Base-by-base conservation (phyloP, 352 stramenopile species). In the Globisporangium cederbergense region DNA sequence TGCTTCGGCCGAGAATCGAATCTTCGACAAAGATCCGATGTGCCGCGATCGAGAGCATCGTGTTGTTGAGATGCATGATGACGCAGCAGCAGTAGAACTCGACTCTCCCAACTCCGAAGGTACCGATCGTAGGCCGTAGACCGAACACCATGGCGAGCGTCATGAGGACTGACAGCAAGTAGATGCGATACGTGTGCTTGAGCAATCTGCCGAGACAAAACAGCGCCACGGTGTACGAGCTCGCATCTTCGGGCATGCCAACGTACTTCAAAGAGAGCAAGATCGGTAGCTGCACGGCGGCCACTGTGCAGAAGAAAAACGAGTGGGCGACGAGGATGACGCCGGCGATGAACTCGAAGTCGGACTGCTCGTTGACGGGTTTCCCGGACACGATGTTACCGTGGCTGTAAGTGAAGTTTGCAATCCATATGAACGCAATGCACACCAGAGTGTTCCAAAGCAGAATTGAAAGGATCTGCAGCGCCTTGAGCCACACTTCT, bases 181-280 rank as follows among this genome's bases (percentile, higher is more conserved):
- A 65, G 30, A 43, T 28, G 1, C 16, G 16, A 20, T 54, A 38
- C 16, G 42, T 61, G 30, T 62, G 52, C 9, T 53, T 62, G 25
- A 68, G 58, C 68, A 57, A 3, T 62, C 34, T 10, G 25, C 36
- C 30, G 34, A 65, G 8, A 40, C 64, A 69, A 16, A 69, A 60
- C 28, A 57, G 47, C 2, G 38, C 20, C 32, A 43, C 60, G 3
- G 51, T 61, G 55, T 53, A 62, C 10, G 32, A 32, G 3, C 16
- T 49, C n/a, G 8, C 28, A n/a, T 30, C 32, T 8, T 69, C 45
- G 47, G 64, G 64, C 28, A 42, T 36, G 5, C 52, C 11, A 4
- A 66, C 32, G 42, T 73, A 55, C 5, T 62, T 46, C 30, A 72
- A 59, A 0, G 63, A 59, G 53, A 56, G 66, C 4, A 76, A n/a